Evolutionary conservation across 371 early-diverging fungal species (phyloP).

Genomic region (Mucor velutinosus): DNA sequence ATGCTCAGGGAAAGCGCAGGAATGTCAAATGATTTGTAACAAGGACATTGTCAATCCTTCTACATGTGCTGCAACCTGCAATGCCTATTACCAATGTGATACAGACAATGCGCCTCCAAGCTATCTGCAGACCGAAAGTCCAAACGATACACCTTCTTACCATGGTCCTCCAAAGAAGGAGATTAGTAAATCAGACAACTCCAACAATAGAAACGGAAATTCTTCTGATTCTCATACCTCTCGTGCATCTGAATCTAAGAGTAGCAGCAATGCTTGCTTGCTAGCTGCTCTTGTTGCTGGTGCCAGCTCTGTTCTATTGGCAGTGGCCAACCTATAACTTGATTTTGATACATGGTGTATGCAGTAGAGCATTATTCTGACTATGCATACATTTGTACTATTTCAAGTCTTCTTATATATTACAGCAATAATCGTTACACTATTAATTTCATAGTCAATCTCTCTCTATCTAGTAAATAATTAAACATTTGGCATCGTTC

Average conservation of each 20-base stretch:
- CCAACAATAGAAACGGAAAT: neutral
- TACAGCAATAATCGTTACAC: no score
- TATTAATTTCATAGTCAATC: no score
- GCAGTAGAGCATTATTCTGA: no score
- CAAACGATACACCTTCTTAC: slow-evolving; percentile 25
- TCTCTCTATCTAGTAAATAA: no score
- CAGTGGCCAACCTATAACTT: neutral
- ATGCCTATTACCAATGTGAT: slow-evolving; percentile 27
- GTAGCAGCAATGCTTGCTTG: neutral
- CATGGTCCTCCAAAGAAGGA: slow-evolving; percentile 17
- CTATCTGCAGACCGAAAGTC: slow-evolving; percentile 24
- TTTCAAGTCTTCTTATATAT: no score
- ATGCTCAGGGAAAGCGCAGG: slow-evolving; percentile 33
- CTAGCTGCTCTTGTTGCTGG: neutral
- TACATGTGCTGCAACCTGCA: slow-evolving; percentile 28
- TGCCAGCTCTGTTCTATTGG: neutral
- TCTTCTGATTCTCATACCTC: neutral
- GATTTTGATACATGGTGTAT: no score
- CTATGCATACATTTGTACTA: no score
- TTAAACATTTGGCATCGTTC: no score
- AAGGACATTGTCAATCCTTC: slow-evolving; percentile 10
- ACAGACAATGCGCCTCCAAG: slow-evolving; percentile 31
- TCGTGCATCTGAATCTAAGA: neutral
- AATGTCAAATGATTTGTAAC: slow-evolving; percentile 28
- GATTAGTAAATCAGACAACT: neutral